Percentiles rank a stretch among this genome's conserved stretches.
phyloP scores from a whole-genome alignment of 2,329 filamentous ascomycete species.

The Lecanicillium sp. region DNA sequence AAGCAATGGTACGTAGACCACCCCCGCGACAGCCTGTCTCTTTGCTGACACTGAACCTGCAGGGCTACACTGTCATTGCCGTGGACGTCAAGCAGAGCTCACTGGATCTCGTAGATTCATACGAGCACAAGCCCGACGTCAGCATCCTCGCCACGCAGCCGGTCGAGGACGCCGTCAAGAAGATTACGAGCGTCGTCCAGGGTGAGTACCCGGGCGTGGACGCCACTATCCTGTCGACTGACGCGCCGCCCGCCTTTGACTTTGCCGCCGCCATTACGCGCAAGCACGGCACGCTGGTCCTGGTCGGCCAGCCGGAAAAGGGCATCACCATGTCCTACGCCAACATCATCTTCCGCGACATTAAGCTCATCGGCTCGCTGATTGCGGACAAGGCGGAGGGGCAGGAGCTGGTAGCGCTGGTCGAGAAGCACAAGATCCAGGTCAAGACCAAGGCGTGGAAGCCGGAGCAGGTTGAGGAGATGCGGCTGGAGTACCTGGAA shows the following conservation, averaged over 20 bases:
- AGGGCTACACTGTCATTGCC: constrained; percentile 10
- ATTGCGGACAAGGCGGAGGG: constrained; percentile 7
- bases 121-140: constrained; percentile 4
- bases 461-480: constrained; percentile 9
- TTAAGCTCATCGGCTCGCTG: constrained; percentile 10
- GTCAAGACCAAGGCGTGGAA: constrained; percentile 10
- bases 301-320: constrained; percentile 11
- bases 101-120: constrained; percentile 7
- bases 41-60: neutral
- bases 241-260: constrained; percentile 9
- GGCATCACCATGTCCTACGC: constrained; percentile 10
- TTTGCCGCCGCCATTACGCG: constrained; percentile 9
- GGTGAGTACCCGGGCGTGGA: constrained; percentile 10
- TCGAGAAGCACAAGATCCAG: constrained; percentile 8
- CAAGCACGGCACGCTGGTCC: constrained; percentile 11
- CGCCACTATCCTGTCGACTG: constrained; percentile 11
- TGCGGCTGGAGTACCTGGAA: constrained; percentile 8
- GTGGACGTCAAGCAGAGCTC: constrained; percentile 10
- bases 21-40: too few relatives aligned
- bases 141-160: constrained; percentile 11
- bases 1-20: constrained; percentile 8
- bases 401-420: constrained; percentile 8
- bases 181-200: constrained; percentile 1
- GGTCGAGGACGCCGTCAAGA: constrained; percentile 4
- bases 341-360: constrained; percentile 10